Conservation (phyloP, 257 asterid genomes). For the Ilex aquifolium region DNA sequence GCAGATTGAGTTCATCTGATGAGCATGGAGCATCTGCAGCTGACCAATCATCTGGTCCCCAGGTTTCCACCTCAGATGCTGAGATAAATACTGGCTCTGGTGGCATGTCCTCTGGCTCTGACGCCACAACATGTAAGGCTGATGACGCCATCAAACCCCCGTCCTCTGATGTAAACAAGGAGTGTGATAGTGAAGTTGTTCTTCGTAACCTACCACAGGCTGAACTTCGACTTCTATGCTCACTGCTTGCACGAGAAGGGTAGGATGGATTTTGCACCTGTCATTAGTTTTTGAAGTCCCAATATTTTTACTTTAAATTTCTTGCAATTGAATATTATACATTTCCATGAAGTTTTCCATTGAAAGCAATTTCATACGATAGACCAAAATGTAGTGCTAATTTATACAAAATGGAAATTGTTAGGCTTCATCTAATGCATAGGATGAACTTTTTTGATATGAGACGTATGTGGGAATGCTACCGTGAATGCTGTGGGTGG, state of each 20-base stretch:
- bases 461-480: no score
- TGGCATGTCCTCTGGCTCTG: not conserved
- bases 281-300: no score
- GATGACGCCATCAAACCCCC: not conserved
- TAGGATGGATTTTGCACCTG: slow-evolving; percentile 20
- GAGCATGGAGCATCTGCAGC: slow-evolving; percentile 48
- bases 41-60: slow-evolving; percentile 50
- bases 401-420: no score
- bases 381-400: no score
- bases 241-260: slow-evolving; percentile 97
- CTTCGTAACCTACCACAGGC: slow-evolving; percentile 56
- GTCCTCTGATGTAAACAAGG: slow-evolving; percentile 34
- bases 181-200: slow-evolving; percentile 34
- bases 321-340: no score
- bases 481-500: no score
- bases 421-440: no score
- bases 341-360: no score
- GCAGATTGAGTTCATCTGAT: slow-evolving; percentile 46
- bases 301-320: no score
- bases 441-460: no score
- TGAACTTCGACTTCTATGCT: slow-evolving; percentile 85
- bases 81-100: slow-evolving; percentile 45
- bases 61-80: slow-evolving; percentile 38
- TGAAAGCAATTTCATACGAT: no score
- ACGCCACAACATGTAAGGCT: slow-evolving; percentile 24